Evolutionary conservation across 805 yeast species (phyloP).

Genomic region (Suhomyces kilbournensis): DNA sequence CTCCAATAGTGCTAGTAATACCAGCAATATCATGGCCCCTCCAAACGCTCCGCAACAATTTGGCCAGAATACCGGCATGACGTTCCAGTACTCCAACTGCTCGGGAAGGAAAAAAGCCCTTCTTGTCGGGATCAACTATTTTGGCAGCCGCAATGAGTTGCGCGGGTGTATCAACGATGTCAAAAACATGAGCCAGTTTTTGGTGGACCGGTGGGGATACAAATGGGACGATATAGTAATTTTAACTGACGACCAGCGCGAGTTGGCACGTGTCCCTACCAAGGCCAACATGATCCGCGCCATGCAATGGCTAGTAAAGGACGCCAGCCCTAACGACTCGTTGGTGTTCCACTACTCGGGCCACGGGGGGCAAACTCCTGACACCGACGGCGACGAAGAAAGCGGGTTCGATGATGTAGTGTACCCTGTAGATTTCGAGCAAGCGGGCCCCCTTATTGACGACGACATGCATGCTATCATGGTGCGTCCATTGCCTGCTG

Average conservation of each 20-base stretch:
- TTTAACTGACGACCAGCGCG: constrained; percentile 35
- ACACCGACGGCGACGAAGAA: constrained; percentile 38
- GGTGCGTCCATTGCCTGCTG: constrained; percentile 35
- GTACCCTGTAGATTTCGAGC: constrained; percentile 36
- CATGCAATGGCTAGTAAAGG: constrained; percentile 40
- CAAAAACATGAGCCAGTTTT: constrained; percentile 34
- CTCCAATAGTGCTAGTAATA: constrained; percentile 6
- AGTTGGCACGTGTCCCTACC: constrained; percentile 30
- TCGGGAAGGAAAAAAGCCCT: constrained; percentile 35
- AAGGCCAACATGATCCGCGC: constrained; percentile 33
- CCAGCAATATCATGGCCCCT: constrained; percentile 13
- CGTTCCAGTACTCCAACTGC: constrained; percentile 40
- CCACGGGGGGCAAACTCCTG: constrained; percentile 38
- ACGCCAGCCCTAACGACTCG: constrained; percentile 38
- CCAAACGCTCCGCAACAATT: constrained; percentile 38
- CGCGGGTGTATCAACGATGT: constrained; percentile 40
- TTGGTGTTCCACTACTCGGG: constrained; percentile 39
- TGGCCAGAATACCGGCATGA: constrained; percentile 32
- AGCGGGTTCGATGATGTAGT: constrained; percentile 36
- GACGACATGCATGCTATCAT: constrained; percentile 40
- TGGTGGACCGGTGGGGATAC: constrained; percentile 29
- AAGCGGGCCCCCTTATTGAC: constrained; percentile 31
- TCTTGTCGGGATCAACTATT: constrained; percentile 36
- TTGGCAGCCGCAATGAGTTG: constrained; percentile 28
- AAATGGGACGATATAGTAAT: constrained; percentile 37